Evolutionary conservation across 106 monocot genomes (phyloP), one percentile per base, ranked within the genome.

Genomic region (Xerophyta viscosa): DNA sequence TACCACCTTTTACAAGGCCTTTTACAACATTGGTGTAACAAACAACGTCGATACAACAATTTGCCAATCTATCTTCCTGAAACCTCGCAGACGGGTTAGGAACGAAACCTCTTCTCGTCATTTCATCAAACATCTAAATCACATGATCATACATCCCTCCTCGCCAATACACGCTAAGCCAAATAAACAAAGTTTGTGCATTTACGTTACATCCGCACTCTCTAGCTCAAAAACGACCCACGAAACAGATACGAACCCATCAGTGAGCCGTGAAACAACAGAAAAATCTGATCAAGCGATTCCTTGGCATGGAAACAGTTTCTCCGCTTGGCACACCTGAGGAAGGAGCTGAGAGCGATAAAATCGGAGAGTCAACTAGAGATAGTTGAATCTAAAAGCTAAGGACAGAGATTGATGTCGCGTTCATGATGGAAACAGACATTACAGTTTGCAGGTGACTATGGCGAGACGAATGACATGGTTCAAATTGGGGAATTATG

Each of bases 1-100:
- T 64, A 24, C 58, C 41, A 53, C 33, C 33, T 8, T 24, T 60
- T 9, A 66, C 65, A 46, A 87, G 71, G 22, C 77, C 77, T 71
- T 60, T 42, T 43, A 87, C 43, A 54, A 52, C 70, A 58, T 58
- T 64, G 18, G 67, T 71, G 65, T 75, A 87, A 28, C 66, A 68
- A 4, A 64, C 71, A 23, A 53, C 67, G 69, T 82, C 78, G 20
- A 87, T 50, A 37, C 25, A 21, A 41, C 50, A 71, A 27, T 77
- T 69, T 42, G 65, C 24, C 27, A 6, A 48, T 22, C 62, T 48
- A 37, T 64, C 81, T 57, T 70, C 33, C 29, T 61, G 71, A 43
- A 82, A 82, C 55, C n/a, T n/a, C n/a, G 75, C 71, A 36, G 69
- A 75, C 24, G 74, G 56, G 20, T 68, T 82, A 11, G 78, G 87